Conservation (phyloP, 2,329 filamentous ascomycete species). For the Cercospora sp. region DNA sequence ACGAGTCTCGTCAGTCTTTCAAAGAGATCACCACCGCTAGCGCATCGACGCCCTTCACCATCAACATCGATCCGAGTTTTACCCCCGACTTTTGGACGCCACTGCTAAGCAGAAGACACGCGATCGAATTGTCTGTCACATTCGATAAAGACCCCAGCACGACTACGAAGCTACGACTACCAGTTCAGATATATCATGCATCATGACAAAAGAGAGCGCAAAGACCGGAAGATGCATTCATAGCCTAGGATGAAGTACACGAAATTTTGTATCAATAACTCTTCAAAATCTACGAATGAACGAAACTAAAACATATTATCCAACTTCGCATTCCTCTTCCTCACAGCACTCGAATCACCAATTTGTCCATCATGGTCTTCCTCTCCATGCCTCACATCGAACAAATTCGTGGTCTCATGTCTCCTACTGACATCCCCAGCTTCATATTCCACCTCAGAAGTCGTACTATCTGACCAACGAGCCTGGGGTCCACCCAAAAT, state of each 20-base stretch:
- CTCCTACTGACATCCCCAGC: conserved; percentile 14
- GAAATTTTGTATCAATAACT: neutral
- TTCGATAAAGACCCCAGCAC: conserved; percentile 18
- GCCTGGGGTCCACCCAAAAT: neutral
- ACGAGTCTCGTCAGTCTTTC: conserved; percentile 4
- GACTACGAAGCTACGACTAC: conserved; percentile 16
- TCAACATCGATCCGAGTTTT: neutral
- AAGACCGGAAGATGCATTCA: neutral
- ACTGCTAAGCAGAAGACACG: conserved; percentile 17
- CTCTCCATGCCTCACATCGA: neutral
- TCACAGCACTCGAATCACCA: neutral
- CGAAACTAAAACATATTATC: neutral
- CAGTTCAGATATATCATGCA: conserved; percentile 15
- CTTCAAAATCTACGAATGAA: neutral
- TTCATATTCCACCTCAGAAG: neutral
- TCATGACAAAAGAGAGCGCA: neutral
- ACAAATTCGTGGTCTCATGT: conserved; percentile 15
- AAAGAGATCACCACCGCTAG: conserved; percentile 18
- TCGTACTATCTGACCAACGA: conserved; percentile 9
- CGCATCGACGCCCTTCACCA: conserved; percentile 10
- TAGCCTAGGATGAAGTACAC: neutral
- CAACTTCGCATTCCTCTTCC: neutral
- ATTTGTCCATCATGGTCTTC: neutral
- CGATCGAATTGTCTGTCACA: conserved; percentile 17
- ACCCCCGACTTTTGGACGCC: conserved; percentile 20